Percentiles rank a stretch among this genome's conserved stretches.
These are phyloP conservation scores for Macrophomina pseudophaseolina DNA, from an alignment of 2,329 filamentous ascomycete genomes.

Conservation along the genomic window DNA sequence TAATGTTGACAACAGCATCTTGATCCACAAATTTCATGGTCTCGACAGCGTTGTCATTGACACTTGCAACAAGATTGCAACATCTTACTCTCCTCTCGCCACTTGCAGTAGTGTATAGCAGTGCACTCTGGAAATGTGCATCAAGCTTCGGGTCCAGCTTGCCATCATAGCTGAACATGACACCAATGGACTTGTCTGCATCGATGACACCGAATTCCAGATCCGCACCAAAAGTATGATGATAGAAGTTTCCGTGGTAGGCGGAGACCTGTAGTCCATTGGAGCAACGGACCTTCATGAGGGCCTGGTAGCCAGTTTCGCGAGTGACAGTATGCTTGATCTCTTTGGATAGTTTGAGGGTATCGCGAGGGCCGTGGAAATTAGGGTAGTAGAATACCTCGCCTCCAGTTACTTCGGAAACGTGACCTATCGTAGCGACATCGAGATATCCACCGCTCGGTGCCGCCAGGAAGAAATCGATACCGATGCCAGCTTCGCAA, in stretches of 20 bases:
- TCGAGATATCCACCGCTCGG: constrained; percentile 91
- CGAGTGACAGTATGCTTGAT: constrained; percentile 84
- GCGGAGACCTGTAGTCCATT: constrained; percentile 90
- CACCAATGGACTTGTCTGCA: constrained; percentile 88
- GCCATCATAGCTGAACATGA: constrained; percentile 93
- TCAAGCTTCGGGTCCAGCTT: constrained; percentile 97
- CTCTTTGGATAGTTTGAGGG: constrained; percentile 81
- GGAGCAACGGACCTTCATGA: constrained; percentile 98
- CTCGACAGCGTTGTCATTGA: constrained; percentile 83
- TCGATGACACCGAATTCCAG: constrained; percentile 92
- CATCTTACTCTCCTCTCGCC: constrained; percentile 91
- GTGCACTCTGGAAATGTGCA: constrained; percentile 93
- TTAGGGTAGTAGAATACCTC: constrained; percentile 98
- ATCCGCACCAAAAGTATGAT: constrained; percentile 93
- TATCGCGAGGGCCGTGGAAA: constrained; percentile 86
- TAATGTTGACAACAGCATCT: constrained; percentile 84
- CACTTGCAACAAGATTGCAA: constrained; percentile 89
- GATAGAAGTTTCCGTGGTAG: constrained; percentile 97
- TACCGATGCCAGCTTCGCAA: constrained; percentile 82
- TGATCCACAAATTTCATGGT: constrained; percentile 93
- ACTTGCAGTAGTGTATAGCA: constrained; percentile 90
- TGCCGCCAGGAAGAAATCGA: constrained; percentile 93
- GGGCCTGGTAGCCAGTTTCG: constrained; percentile 91
- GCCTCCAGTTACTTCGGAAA: constrained; percentile 87
- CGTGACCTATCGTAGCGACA: constrained; percentile 87